Evolutionary conservation across 345 rosid species (phyloP), one percentile per base, ranked within the genome.

Genomic region (Orychophragmus violaceus): DNA sequence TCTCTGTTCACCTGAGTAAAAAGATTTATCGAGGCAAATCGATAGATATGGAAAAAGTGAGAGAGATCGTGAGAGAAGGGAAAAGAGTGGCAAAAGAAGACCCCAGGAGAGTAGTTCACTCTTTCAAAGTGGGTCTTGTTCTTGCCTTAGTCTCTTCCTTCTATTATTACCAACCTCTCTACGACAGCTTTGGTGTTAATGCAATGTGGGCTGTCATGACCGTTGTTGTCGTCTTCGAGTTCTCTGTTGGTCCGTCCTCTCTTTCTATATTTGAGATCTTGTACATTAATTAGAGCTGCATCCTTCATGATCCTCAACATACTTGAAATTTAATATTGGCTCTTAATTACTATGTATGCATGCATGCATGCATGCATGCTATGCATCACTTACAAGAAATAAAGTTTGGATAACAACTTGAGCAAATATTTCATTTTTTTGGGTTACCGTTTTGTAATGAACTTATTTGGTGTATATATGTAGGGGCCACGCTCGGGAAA

Each of bases 131-230:
- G 5, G 98, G 90, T 46, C 69, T 85, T 4, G 89, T 87, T 5
- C 82, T 91, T 23, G 70, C 85, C 21, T 59, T 84, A 5, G 95
- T 89, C 39, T 89, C 92, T 1, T 35, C 84, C 6, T 54, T 85
- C 18, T 87, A 83, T 79, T 89, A 83, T 59, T 84, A 21, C 60
- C 74, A 79, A 49, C 92, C 96, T 37, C 78, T 85, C 3, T 89
- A 84, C 50, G 75, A 83, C 35, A 82, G 48, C 68, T 85, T 89
- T 21, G 95, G 90, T 3, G 83, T 76, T 64, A 68, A 83, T 46
- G 92, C 96, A 55, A 83, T 83, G 78, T 87, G 96, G 96, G 96
- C 95, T 41, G 82, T 91, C 0, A 82, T 91, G 70, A 91, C 98
- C 17, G 95, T 89, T 18, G 87, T 91, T 3, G 85, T 88, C 45